Conservation (phyloP, 1,284 basidiomycete species). For the Lentinus polychrous region DNA sequence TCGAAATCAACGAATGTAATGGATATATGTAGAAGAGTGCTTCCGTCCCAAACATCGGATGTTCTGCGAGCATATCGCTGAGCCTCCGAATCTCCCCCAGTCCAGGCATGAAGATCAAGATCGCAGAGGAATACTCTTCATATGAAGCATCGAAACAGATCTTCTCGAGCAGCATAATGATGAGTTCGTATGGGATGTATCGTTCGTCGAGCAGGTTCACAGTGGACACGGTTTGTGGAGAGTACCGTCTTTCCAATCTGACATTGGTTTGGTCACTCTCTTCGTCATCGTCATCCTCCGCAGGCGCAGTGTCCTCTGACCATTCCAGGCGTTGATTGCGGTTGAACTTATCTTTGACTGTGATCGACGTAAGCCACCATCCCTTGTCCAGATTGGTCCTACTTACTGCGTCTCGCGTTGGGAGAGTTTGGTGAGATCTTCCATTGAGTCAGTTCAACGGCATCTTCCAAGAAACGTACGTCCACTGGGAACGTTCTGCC, state of each 20-base stretch:
- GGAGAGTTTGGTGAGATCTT: slow-evolving; percentile 78
- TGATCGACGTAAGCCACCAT: not conserved
- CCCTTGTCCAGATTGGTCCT: not conserved
- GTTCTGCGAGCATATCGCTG: slow-evolving; percentile 77
- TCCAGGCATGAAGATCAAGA: slow-evolving; percentile 93
- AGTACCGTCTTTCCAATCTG: slow-evolving; percentile 70
- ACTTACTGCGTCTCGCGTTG: slow-evolving; percentile 68
- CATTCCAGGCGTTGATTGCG: slow-evolving; percentile 63
- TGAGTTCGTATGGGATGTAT: slow-evolving; percentile 85
- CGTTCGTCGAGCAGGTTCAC: slow-evolving; percentile 88
- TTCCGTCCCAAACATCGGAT: slow-evolving; percentile 65
- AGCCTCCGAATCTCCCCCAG: slow-evolving; percentile 88
- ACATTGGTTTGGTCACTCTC: slow-evolving; percentile 36
- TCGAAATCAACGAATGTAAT: slow-evolving; percentile 90
- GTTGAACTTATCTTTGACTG: slow-evolving; percentile 58
- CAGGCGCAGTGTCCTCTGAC: slow-evolving; percentile 59
- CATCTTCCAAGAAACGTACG: slow-evolving; percentile 87
- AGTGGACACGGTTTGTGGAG: slow-evolving; percentile 66
- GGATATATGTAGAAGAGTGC: slow-evolving; percentile 76
- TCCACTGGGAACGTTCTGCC: slow-evolving; percentile 98
- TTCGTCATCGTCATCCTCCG: slow-evolving; percentile 73
- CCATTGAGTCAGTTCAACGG: slow-evolving; percentile 85
- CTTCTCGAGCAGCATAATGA: slow-evolving; percentile 78
- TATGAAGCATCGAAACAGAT: slow-evolving; percentile 71
- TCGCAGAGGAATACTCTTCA: slow-evolving; percentile 67